Evolutionary conservation across 352 stramenopile species (phyloP).

Genomic region (Blastocystis sp.): DNA sequence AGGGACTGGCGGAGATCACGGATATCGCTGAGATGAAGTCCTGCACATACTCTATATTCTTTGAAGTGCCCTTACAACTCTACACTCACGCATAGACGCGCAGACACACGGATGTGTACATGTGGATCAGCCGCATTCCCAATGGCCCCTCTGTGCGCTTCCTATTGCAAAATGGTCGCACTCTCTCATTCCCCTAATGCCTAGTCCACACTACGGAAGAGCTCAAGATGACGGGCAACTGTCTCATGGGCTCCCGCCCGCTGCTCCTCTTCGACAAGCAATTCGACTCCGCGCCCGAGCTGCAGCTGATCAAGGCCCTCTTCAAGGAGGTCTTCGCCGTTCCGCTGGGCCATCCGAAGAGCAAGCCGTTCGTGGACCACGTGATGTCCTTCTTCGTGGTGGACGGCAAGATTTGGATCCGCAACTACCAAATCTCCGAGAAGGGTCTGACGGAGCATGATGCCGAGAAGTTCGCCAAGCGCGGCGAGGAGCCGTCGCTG

Average conservation of each 20-base stretch:
- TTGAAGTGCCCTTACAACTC: slow-evolving; percentile 78
- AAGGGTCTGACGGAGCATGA: slow-evolving; percentile 72
- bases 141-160: slow-evolving; percentile 93
- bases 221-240: slow-evolving; percentile 97
- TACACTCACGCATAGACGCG: slow-evolving; percentile 79
- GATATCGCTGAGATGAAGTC: slow-evolving; percentile 95
- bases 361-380: slow-evolving; percentile 98
- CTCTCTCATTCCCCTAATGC: background rate
- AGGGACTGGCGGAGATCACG: slow-evolving; percentile 87
- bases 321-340: slow-evolving; percentile 91
- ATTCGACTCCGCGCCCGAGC: slow-evolving; percentile 85
- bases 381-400: slow-evolving; percentile 93
- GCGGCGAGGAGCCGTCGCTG: slow-evolving; percentile 88
- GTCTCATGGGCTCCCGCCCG: slow-evolving; percentile 90
- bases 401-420: slow-evolving; percentile 92
- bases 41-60: slow-evolving; percentile 70
- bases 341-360: slow-evolving; percentile 95
- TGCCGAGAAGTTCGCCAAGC: slow-evolving; percentile 68
- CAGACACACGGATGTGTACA: slow-evolving; percentile 95
- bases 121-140: slow-evolving; percentile 92
- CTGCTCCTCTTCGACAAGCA: slow-evolving; percentile 91
- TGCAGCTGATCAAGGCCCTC: slow-evolving; percentile 92
- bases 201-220: slow-evolving; percentile 99
- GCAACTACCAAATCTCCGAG: slow-evolving; percentile 94
- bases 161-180: slow-evolving; percentile 90